Percentiles rank a stretch among this genome's conserved stretches.
Evolutionary conservation across 495 filamentous ascomycete genomes (phyloP).

Genomic region (Thozetella sp.): DNA sequence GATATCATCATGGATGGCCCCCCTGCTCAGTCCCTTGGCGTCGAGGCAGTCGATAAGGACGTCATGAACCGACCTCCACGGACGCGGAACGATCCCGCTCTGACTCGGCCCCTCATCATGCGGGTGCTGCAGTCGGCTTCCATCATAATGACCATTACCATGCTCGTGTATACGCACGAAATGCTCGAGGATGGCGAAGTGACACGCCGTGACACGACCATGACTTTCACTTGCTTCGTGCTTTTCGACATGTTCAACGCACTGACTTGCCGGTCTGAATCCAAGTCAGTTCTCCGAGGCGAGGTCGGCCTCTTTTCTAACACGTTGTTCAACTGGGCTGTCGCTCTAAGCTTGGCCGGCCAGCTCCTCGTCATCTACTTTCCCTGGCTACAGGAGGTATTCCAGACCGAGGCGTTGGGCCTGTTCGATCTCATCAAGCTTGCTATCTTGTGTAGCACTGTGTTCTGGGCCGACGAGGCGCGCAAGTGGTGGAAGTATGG

Average conservation of each 20-base stretch:
- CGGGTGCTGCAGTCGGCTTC: constrained; percentile 86
- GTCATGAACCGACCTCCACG: constrained; percentile 94
- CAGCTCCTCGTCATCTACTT: constrained; percentile 92
- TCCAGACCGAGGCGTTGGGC: constrained; percentile 88
- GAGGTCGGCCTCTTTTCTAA: constrained; percentile 84
- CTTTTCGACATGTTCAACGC: constrained; percentile 99
- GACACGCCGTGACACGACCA: constrained; percentile 93
- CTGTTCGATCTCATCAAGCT: constrained; percentile 72
- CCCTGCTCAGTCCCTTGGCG: constrained; percentile 93
- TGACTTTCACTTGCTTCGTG: constrained; percentile 99
- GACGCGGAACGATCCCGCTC: constrained; percentile 78
- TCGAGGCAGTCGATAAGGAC: constrained; percentile 91
- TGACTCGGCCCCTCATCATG: constrained; percentile 78
- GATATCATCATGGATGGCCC: constrained; percentile 99
- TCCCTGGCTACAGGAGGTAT: constrained; percentile 87
- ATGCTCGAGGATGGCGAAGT: constrained; percentile 81
- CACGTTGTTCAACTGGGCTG: constrained; percentile 94
- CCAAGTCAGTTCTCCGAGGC: constrained; percentile 83
- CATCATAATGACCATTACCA: constrained; percentile 90
- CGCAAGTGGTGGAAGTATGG: constrained; percentile 72
- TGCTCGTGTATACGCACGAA: constrained; percentile 87
- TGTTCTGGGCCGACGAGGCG: constrained; percentile 93
- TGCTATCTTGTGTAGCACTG: constrained; percentile 74
- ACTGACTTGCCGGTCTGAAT: constrained; percentile 87
- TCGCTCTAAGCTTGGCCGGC: constrained; percentile 78